Evolutionary conservation across 2,329 filamentous ascomycete species (phyloP).

Genomic region (Cladosporium sp.): DNA sequence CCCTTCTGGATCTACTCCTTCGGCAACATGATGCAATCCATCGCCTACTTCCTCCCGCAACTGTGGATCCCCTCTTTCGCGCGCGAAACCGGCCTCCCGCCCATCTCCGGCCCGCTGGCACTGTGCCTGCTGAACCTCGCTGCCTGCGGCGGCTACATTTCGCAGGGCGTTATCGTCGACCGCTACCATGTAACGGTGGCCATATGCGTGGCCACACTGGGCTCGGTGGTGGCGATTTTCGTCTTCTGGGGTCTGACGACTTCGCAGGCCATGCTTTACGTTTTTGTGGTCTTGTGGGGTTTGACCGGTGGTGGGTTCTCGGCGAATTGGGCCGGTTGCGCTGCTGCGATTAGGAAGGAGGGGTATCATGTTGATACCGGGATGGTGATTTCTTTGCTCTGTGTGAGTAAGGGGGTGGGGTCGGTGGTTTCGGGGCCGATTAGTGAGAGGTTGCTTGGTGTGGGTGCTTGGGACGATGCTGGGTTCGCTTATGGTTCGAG

Average conservation of each 20-base stretch:
- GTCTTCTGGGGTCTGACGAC: constrained; percentile 46
- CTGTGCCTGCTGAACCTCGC: constrained; percentile 39
- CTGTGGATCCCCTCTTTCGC: constrained; percentile 42
- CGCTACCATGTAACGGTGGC: constrained; percentile 36
- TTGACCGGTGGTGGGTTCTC: constrained; percentile 38
- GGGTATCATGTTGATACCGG: constrained; percentile 15
- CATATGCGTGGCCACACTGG: constrained; percentile 35
- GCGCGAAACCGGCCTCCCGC: constrained; percentile 32
- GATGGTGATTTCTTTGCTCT: constrained; percentile 14
- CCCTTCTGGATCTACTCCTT: constrained; percentile 43
- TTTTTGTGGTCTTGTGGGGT: constrained; percentile 42
- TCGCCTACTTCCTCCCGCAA: constrained; percentile 42
- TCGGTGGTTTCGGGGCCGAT: constrained; percentile 13
- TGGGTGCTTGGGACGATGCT: background rate
- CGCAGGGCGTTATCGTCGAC: constrained; percentile 38
- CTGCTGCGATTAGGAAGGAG: constrained; percentile 18
- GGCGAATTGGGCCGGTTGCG: constrained; percentile 32
- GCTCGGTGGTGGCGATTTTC: constrained; percentile 36
- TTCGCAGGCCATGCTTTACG: constrained; percentile 37
- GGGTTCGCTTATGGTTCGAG: constrained; percentile 13
- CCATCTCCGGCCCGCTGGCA: constrained; percentile 34
- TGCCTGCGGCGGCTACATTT: constrained; percentile 34
- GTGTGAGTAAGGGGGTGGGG: constrained; percentile 14
- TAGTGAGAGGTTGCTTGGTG: constrained; percentile 11
- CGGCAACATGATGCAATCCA: constrained; percentile 37